Conservation (phyloP, 2,329 filamentous ascomycete genomes). For the Penicillium oxalicum region DNA sequence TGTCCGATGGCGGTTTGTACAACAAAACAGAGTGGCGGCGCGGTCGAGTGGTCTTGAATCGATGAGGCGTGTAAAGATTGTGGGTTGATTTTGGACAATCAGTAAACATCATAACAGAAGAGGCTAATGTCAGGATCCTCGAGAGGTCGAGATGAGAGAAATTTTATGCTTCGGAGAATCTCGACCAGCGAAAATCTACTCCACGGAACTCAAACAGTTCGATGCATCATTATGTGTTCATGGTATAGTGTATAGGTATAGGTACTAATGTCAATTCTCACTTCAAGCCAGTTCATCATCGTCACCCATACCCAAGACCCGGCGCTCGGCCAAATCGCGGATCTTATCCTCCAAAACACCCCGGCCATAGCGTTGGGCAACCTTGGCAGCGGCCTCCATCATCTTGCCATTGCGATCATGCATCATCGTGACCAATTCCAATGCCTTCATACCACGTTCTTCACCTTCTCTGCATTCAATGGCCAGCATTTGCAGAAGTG, state of each 20-base stretch:
- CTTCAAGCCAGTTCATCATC: conserved; percentile 39
- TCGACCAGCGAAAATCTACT: too few relatives aligned
- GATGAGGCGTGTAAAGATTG: too few relatives aligned
- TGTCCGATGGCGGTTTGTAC: too few relatives aligned
- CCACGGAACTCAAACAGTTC: not conserved
- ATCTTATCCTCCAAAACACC: conserved; percentile 85
- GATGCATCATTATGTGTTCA: not conserved
- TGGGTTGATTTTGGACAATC: too few relatives aligned
- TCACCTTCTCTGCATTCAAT: conserved; percentile 88
- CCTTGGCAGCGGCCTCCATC: conserved; percentile 83
- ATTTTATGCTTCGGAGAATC: too few relatives aligned
- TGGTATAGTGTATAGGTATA: not conserved
- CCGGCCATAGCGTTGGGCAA: conserved; percentile 78
- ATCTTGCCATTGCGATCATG: conserved; percentile 78
- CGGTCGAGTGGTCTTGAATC: too few relatives aligned
- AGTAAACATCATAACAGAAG: too few relatives aligned
- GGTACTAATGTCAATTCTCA: not conserved
- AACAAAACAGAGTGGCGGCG: too few relatives aligned
- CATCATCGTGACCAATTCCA: conserved; percentile 86
- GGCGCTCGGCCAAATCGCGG: conserved; percentile 69
- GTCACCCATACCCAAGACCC: conserved; percentile 57
- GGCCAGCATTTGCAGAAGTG: conserved; percentile 79
- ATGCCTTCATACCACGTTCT: conserved; percentile 85
- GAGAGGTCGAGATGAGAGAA: too few relatives aligned
- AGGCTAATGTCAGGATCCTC: too few relatives aligned